Evolutionary conservation across 805 yeast species (phyloP).

Genomic region (Schizosaccharomyces cryophilus): DNA sequence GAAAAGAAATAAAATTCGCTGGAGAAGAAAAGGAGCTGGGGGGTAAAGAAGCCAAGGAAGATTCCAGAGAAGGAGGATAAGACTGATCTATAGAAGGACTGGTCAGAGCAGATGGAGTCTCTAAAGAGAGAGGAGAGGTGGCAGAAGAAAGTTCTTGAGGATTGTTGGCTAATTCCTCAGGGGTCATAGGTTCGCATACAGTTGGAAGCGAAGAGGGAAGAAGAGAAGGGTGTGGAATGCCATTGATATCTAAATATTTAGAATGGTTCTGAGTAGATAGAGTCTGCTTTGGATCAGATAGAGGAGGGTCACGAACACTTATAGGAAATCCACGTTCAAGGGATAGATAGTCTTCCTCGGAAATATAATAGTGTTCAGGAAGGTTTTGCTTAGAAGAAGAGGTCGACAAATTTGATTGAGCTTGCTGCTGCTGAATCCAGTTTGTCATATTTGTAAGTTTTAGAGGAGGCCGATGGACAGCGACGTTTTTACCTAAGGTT

Average conservation of each 20-base stretch:
- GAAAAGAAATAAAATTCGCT: background rate
- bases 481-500: background rate
- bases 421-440: background rate
- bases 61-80: slow-evolving; percentile 2
- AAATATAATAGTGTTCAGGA: background rate
- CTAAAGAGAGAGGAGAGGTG: background rate
- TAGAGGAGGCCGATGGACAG: background rate
- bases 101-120: background rate
- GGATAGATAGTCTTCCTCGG: background rate
- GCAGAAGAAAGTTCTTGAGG: background rate
- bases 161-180: background rate
- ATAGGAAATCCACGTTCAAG: background rate
- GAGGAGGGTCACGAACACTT: background rate
- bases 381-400: background rate
- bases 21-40: background rate
- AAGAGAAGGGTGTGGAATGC: background rate
- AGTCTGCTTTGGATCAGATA: background rate
- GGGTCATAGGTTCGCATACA: background rate
- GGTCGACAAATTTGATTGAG: background rate
- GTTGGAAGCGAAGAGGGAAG: background rate
- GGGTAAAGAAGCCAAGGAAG: slow-evolving; percentile 3
- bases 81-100: background rate
- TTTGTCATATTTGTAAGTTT: background rate
- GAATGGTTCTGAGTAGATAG: background rate
- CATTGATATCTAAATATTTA: no score